Evolutionary conservation across 2,329 filamentous ascomycete species (phyloP).

Genomic region (Penicillium palitans): DNA sequence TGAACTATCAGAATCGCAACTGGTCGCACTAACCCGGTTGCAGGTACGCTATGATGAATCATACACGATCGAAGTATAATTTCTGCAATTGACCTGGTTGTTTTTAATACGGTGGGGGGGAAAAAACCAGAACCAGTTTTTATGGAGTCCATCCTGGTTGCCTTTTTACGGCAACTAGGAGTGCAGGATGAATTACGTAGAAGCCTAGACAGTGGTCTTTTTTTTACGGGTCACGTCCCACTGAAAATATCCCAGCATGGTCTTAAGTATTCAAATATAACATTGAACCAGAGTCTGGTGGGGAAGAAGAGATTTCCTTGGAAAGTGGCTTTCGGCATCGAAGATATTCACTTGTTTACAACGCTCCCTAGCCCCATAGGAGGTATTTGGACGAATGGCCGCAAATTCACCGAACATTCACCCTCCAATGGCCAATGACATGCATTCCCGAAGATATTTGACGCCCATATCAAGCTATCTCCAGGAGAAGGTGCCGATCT

Average conservation of each 20-base stretch:
- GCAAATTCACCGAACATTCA: background rate
- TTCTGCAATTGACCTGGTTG: constrained; percentile 13
- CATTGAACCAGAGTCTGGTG: background rate
- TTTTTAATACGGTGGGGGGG: constrained; percentile 5
- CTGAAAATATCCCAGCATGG: background rate
- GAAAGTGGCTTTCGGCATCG: constrained; percentile 6
- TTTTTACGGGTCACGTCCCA: background rate
- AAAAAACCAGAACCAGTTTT: background rate
- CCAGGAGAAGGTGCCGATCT: background rate
- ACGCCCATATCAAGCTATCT: background rate
- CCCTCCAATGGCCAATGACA: background rate
- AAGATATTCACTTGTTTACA: constrained; percentile 8
- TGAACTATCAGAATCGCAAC: constrained; percentile 27
- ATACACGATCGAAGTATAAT: constrained; percentile 18
- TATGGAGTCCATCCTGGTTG: constrained; percentile 3
- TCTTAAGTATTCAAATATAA: background rate
- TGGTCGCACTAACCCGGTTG: constrained; percentile 17
- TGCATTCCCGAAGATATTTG: background rate
- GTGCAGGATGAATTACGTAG: constrained; percentile 1
- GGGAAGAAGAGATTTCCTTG: background rate
- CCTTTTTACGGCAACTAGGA: constrained; percentile 10
- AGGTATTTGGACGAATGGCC: background rate
- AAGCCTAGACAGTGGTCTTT: background rate
- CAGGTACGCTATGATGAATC: constrained; percentile 15
- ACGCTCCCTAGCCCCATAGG: background rate